A percentile compares a stretch with the other conserved stretches of the same genome.
phyloP scores from a whole-genome alignment of 2,329 filamentous ascomycete species.

The Claviceps arundinis region DNA sequence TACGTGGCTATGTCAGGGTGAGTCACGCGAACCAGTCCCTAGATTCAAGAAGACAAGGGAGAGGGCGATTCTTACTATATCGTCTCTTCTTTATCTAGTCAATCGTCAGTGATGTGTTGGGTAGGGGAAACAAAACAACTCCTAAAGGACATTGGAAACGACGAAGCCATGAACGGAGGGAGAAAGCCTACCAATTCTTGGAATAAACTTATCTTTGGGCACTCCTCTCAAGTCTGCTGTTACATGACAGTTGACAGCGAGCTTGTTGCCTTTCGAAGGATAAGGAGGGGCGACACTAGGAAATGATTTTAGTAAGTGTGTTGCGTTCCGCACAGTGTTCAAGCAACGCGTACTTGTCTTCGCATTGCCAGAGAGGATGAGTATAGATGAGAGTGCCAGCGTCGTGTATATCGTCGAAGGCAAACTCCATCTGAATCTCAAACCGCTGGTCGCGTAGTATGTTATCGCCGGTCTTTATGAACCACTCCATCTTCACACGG shows the following conservation, averaged over 20 bases:
- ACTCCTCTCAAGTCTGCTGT: neutral
- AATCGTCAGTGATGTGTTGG: neutral
- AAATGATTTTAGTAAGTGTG: neutral
- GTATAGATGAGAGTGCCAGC: too few relatives aligned
- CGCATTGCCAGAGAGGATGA: too few relatives aligned
- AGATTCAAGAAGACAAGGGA: neutral
- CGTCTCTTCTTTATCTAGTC: neutral
- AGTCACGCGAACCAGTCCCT: neutral
- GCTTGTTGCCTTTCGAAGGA: neutral
- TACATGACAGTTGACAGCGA: neutral
- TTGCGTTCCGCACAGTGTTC: too few relatives aligned
- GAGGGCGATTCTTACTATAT: neutral
- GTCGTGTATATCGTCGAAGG: neutral
- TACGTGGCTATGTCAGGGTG: neutral
- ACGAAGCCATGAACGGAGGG: neutral
- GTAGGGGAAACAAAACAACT: neutral
- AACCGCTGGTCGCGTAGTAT: neutral
- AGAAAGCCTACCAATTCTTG: neutral
- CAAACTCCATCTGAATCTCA: neutral
- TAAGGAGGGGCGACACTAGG: neutral
- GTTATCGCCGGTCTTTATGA: neutral
- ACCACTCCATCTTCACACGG: constrained; percentile 2
- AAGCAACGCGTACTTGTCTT: too few relatives aligned
- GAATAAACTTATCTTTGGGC: neutral
- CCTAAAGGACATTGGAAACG: neutral